Evolutionary conservation across 176 grass and related monocot species (phyloP), one percentile per base, ranked within the genome.

Genomic region (Oryza meridionalis): DNA sequence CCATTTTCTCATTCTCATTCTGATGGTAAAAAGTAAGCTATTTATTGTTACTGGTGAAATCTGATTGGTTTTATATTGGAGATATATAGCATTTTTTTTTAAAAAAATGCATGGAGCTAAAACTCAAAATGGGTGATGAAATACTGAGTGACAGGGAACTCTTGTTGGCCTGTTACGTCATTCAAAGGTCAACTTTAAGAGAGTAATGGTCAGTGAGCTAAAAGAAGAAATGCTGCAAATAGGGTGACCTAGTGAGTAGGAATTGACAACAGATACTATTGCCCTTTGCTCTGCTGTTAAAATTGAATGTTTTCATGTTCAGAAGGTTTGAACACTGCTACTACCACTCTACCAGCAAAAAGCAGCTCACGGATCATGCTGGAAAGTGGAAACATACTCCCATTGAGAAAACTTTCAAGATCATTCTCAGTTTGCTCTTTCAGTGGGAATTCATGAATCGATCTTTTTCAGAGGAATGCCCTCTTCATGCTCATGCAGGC

Each of bases 41-140:
- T 49, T 78, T 62, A 6, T 1, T 51, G 62, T 73, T 55, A 46
- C 53, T 79, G 49, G 21, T 72, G 12, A 71, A 77, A 78, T 19
- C 7, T 24, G n/a, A 9, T 62, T 14, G 40, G 40, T 15, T 64
- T 9, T 32, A 3, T 50, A 33, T 78, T 31, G 4, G 24, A 2
- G 25, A 82, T 13, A 11, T 32, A 29, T 11, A 31, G 2, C 8
- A 11, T 72, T 40, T 3, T 3, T 24, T 24, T 59, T 2, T 15
- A 5, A 4, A 17, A 78, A 19, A 24, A 8, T 58, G 58, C 49
- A 42, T 59, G 19, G 55, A 70, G 83, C 9, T 47, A 63, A 37
- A 71, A 72, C 8, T n/a, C 16, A 77, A 68, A 22, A n/a, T 68
- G 51, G 25, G 50, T 59, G 55, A 59, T 59, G 21, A n/a, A 59